Base-by-base conservation (phyloP, 2,329 filamentous ascomycete species). In the Ophiosphaerella korrae region DNA sequence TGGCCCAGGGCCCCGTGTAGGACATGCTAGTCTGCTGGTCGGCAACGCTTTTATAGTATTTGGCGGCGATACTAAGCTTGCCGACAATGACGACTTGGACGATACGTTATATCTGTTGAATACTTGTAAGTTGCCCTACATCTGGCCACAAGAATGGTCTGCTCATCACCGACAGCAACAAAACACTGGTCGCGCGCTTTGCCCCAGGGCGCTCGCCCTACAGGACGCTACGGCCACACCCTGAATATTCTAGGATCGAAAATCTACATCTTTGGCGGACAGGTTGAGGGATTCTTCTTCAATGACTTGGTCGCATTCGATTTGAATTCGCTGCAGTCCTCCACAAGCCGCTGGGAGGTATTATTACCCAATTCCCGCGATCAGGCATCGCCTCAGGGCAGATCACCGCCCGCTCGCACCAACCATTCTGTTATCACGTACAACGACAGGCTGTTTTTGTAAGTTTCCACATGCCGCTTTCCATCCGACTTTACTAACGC, bases 21-120 rank as follows among this genome's bases (percentile, higher is more conserved):
- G 94, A 3, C 94, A 99, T 77, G 84, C 93, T 16, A 95, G 92
- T 79, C 80, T 99, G 66, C 82, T 99, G 13, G 94, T 99, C 46
- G 95, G 95, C 50, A 99, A 99, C 75, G 94, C 94, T 0, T 99
- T 97, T 73, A 99, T 99, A 63, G 94, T 99, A 11, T 99, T 97
- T 70, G 95, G 94, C 42, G 94, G 94, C 70, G 95, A 99, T 74
- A 99, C 94, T 44, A 99, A 99, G 75, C 88, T 96, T 71, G 92
- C 97, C 48, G 94, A 97, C 68, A 85, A 86, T 29, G 94, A 99
- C 74, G 82, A 90, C 42, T 79, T 99, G 50, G 94, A 99, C 67
- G 93, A 99, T 76, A 97, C 94, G 0, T 79, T 99, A 11, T 99
- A 99, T 75, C 83, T 99, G 43, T 81, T 99, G 44, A 99, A 99